Evolutionary conservation across 2,329 filamentous ascomycete genomes (phyloP), one percentile per base, ranked within the genome.

Genomic region (Penicillium sp.): DNA sequence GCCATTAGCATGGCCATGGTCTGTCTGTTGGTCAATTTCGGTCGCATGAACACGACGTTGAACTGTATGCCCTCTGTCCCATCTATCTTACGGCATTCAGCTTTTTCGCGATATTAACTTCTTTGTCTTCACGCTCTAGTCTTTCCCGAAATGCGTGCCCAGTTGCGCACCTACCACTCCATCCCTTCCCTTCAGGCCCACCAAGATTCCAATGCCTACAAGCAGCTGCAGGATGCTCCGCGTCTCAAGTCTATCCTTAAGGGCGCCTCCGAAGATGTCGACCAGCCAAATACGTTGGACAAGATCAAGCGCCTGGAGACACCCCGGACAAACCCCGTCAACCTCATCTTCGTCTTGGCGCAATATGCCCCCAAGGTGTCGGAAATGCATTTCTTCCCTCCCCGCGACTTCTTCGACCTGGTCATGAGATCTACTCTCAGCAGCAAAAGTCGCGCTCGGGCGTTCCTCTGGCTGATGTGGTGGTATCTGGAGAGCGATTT

Each of bases 1-100:
- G 93, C 92, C 31, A 90, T 95, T 69, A 92, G 89, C 65, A 98
- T 98, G 93, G 93, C 93, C 46, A 98, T 98, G 93, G 92, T 98
- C 51, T 98, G 93, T 72, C 76, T 98, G 57, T 75, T 98, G 62
- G 93, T 98, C 68, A 98, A 98, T 66, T 88, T 98, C 56, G 93
- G 93, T 50, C 81, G 93, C 56, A 98, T 98, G 93, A 98, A 98
- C 72, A 98, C 93, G 1, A 98, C 93, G 0, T 78, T 98, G 42
- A 98, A 98, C 66, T 97, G 91, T 95, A 76, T 66, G 83, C 70
- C 28, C 50, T 49, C 31, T 49, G 29, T n/a, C 31, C 41, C 15
- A 13, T 28, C 39, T 35, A 39, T 47, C 25, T 15, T n/a, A 39
- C 18, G 28, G 6, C 38, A 28, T 8, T 43, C 15, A 28, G 24